Base-by-base conservation (phyloP, 1,139 yeast species). In the Suhomyces bokatorum region DNA sequence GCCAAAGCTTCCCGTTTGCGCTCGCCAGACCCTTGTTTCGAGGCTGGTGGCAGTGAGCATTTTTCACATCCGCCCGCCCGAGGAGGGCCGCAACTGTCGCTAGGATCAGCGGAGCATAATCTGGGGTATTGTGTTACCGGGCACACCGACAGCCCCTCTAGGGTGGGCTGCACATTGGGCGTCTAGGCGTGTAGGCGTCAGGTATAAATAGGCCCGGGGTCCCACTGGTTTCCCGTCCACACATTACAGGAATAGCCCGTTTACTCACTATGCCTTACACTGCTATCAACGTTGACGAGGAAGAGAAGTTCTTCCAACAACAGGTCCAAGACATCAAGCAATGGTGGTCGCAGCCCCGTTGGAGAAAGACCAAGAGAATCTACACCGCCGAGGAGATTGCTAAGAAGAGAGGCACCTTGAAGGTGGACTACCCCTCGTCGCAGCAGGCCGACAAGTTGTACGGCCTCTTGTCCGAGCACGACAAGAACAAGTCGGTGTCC, bases 311-410 rank as follows among this genome's bases (percentile, higher is more conserved):
- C 61, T 87, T 77, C 77, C 81, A 85, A 59, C 68, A 75, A 42
- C 90, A 89, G 65, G 86, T 88, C 49, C 73, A 77, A 40, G 87
- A 82, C 42, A 84, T 91, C 60, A 79, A 84, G 54, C 63, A 82
- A 61, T 91, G 98, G 98, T 91, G 98, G 98, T 62, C 85, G 10
- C 79, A 85, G 59, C 95, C 96, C 52, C 86, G 99, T 69, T 91
- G 96, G 96, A 73, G 70, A 51, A 81, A 84, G 61, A 87, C 96
- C 61, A 88, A 84, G 73, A 85, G 99, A 67, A 86, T 86, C 63
- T 93, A 91, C 73, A 67, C 88, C 43, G 87, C 97, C 32, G 90
- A 84, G 65, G 96, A 89, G 58, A 89, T 91, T 61, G 98, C 95
- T 41, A 75, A 77, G 56, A 88, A 91, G 80, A 86, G 97, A 68